Base-by-base conservation (phyloP, 305 asterid genomes). In the Striga hermonthica region DNA sequence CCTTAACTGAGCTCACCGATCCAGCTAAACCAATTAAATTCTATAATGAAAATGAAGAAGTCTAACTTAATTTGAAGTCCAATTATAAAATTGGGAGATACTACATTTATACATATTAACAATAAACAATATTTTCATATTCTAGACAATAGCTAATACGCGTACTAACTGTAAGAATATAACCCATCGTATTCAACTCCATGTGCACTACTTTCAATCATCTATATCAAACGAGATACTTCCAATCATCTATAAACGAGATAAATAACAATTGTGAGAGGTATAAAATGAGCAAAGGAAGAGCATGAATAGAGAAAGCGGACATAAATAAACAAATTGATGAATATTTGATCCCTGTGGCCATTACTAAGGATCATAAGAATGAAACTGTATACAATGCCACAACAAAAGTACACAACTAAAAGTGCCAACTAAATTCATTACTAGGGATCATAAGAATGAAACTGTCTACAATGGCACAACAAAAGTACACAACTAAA, bases 161-260 rank as follows among this genome's bases (percentile, higher is more conserved):
- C 88, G 45, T 86, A 94, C 97, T 86, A 93, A 84, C 76, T 93
- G 97, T 31, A 97, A 93, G 81, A 84, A 93, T 74, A 86, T 84
- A 74, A 93, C 99, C 99, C 99, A 68, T 90, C 99, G 52, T 90
- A 93, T 57, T 93, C 95, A 64, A 90, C 97, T 44, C 95, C 99
- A 68, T 85, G 95, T 59, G 84, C 91, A 75, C 96, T 86, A 75
- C 99, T 93, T 81, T 93, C 97, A 47, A 90, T 83, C 99, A 93
- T 93, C 97, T 93, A 22, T 22, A 2, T 22, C 31, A n/a, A n/a
- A n/a, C n/a, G 86, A 90, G 72, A 97, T 91, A 80, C 99, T 94
- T 83, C 91, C 98, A 47, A 94, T 82, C 98, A 90, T 94, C 98
- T 94, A 94, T 67, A 72, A 28, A 68, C 56, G 47, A 66, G 70